These are phyloP conservation scores for Iberis amara DNA, from an alignment of 441 rosid genomes.

Conservation along the genomic window DNA sequence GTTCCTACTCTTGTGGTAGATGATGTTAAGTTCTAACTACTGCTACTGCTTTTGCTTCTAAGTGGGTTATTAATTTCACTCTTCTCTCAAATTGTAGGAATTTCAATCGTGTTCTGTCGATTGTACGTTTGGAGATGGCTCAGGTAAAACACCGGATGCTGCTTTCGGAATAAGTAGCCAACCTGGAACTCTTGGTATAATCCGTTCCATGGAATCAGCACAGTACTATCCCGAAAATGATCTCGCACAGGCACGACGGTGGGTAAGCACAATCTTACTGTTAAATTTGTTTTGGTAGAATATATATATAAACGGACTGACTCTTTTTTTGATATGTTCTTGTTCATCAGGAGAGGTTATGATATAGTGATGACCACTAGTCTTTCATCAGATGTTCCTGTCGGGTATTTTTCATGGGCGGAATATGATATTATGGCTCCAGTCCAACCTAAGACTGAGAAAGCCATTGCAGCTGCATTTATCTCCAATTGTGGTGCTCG, in stretches of 20 bases:
- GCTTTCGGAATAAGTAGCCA: conserved; percentile 41
- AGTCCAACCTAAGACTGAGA: conserved; percentile 69
- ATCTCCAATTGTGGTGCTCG: conserved; percentile 85
- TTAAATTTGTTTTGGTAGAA: too few species aligned
- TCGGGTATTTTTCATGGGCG: conserved; percentile 93
- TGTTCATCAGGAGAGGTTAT: conserved; percentile 52
- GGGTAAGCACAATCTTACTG: conserved; percentile 73
- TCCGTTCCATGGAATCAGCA: conserved; percentile 88
- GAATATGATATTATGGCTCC: conserved; percentile 91
- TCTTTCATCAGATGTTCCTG: conserved; percentile 92
- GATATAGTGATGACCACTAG: conserved; percentile 78
- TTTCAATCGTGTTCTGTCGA: conserved; percentile 59
- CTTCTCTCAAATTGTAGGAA: conserved; percentile 38
- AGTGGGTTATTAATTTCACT: not conserved
- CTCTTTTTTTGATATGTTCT: not conserved
- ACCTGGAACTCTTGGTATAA: conserved; percentile 40
- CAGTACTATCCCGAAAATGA: conserved; percentile 59
- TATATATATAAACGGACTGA: too few species aligned
- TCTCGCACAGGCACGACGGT: conserved; percentile 77
- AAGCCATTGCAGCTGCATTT: conserved; percentile 83
- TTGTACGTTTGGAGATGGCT: conserved; percentile 48
- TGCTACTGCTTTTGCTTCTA: not conserved
- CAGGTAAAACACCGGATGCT: conserved; percentile 51
- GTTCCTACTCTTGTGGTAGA: too few species aligned
- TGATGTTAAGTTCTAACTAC: not conserved